phyloP scores from a whole-genome alignment of 768 basidiomycete genomes.

The Boletellus ananiceps region DNA sequence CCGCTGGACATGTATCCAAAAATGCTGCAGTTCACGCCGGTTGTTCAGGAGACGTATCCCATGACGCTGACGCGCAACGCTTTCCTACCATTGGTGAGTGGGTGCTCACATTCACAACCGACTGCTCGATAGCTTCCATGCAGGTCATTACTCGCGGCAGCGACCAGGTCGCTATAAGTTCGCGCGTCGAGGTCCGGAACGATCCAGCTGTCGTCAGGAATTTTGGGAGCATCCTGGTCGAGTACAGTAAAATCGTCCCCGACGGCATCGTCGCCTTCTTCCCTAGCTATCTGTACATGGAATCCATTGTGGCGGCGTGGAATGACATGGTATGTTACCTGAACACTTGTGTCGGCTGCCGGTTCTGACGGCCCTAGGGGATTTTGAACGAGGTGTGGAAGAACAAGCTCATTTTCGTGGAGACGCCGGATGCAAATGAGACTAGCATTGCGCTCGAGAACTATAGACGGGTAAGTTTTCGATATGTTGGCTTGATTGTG shows the following conservation, averaged over 20 bases:
- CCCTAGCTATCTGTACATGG: conserved; percentile 99
- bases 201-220: conserved; percentile 99
- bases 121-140: neutral
- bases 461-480: conserved; percentile 71
- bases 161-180: conserved; percentile 98
- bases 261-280: conserved; percentile 99
- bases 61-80: conserved; percentile 97
- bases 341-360: too few species aligned
- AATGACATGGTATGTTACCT: conserved; percentile 88
- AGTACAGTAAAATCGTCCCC: conserved; percentile 96
- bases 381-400: conserved; percentile 99
- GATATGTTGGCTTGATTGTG: neutral
- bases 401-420: conserved; percentile 97
- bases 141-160: conserved; percentile 97
- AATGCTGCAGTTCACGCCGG: conserved; percentile 97
- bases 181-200: conserved; percentile 97
- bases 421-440: conserved; percentile 98
- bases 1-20: conserved; percentile 99
- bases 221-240: conserved; percentile 96
- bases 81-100: conserved; percentile 84
- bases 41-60: conserved; percentile 93
- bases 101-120: neutral
- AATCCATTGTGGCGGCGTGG: conserved; percentile 99
- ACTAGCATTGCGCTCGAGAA: conserved; percentile 98
- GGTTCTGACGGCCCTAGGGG: conserved; percentile 50